Conservation (phyloP, 371 early-diverging fungal species). For the Apophysomyces variabilis region DNA sequence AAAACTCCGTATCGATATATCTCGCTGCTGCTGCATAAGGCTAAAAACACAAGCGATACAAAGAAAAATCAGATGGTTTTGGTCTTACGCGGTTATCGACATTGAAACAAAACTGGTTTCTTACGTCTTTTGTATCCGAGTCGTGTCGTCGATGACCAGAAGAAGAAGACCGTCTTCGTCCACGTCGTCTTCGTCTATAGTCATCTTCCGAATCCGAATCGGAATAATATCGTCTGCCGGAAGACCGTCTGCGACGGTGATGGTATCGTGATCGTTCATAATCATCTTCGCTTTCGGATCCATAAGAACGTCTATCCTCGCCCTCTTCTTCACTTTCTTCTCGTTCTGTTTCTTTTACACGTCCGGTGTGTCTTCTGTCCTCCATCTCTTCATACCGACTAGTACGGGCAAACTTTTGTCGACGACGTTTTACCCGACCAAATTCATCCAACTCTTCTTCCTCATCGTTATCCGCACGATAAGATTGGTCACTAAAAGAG, state of each 20-base stretch:
- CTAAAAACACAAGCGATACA: constrained; percentile 18
- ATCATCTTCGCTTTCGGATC: constrained; percentile 66
- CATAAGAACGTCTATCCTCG: constrained; percentile 36
- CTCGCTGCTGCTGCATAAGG: constrained; percentile 58
- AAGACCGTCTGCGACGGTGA: constrained; percentile 29
- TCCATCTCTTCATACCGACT: background rate
- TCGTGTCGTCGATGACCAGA: constrained; percentile 12
- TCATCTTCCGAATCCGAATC: constrained; percentile 38
- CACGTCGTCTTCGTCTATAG: constrained; percentile 19
- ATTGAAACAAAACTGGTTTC: background rate
- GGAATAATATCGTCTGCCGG: constrained; percentile 26
- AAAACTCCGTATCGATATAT: constrained; percentile 64
- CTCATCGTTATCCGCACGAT: constrained; percentile 17
- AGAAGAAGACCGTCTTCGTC: constrained; percentile 19
- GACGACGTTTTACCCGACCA: constrained; percentile 51
- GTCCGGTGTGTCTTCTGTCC: constrained; percentile 26
- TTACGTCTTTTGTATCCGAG: constrained; percentile 26
- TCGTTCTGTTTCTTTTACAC: constrained; percentile 31
- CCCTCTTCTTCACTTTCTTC: constrained; percentile 23
- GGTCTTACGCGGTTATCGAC: background rate
- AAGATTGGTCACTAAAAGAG: too few relatives aligned
- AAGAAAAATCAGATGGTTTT: background rate
- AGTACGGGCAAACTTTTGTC: constrained; percentile 33
- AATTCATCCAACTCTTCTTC: constrained; percentile 55
- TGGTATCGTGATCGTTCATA: constrained; percentile 74